A percentile compares a stretch with the other conserved stretches of the same genome.
phyloP scores from a whole-genome alignment of 2,329 filamentous ascomycete species.

The Ophiognomonia clavigignenti-juglandacearum region DNA sequence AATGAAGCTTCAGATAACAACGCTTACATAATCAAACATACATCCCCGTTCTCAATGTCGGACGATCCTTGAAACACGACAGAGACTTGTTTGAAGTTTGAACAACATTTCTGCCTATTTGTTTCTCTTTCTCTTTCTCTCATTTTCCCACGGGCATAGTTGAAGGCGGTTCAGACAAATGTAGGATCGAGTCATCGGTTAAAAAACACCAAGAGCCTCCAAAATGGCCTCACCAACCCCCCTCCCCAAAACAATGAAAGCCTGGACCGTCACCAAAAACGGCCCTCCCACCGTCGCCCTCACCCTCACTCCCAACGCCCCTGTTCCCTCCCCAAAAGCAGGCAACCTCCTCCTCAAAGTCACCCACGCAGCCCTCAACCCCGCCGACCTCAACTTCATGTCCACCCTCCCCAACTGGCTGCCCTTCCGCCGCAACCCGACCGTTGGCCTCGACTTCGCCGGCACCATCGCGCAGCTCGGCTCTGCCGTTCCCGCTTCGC shows the following conservation, averaged over 20 bases:
- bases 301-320: conserved; percentile 19
- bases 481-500: conserved; percentile 14
- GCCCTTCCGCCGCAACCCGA: conserved; percentile 26
- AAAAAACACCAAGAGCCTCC: no score
- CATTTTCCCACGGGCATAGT: no score
- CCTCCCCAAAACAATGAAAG: conserved; percentile 24
- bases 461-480: conserved; percentile 28
- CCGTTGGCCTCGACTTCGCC: conserved; percentile 29
- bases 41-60: neutral
- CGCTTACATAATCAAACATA: neutral
- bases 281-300: conserved; percentile 22
- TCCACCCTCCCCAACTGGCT: conserved; percentile 24
- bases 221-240: conserved; percentile 5
- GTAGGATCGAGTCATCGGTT: no score
- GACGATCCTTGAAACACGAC: neutral
- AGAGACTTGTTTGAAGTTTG: neutral
- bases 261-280: conserved; percentile 24
- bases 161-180: no score
- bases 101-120: neutral
- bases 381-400: conserved; percentile 30
- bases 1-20: no score
- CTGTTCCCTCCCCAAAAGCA: conserved; percentile 15
- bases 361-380: conserved; percentile 31
- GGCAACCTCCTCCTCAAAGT: conserved; percentile 27
- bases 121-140: neutral